These are phyloP conservation scores for Phytophthora litchii DNA, from an alignment of 352 stramenopile species.

Conservation along the genomic window DNA sequence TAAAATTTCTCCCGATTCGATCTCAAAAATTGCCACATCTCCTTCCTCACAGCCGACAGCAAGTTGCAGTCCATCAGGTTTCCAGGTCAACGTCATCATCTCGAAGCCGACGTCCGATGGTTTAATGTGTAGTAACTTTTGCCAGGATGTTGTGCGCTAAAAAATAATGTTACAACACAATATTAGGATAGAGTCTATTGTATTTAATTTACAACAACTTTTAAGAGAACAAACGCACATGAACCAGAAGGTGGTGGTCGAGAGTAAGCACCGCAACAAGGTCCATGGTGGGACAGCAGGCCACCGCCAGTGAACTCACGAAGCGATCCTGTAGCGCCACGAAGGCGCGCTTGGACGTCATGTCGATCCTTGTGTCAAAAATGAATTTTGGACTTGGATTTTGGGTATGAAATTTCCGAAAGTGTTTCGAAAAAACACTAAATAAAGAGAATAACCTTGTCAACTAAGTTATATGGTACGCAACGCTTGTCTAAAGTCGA, in stretches of 20 bases:
- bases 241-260: slow-evolving; percentile 72
- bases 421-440: no score
- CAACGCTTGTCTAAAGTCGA: no score
- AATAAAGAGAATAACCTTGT: no score
- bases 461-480: no score
- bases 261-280: slow-evolving; percentile 71
- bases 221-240: slow-evolving; percentile 48
- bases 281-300: slow-evolving; percentile 82
- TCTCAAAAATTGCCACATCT: slow-evolving; percentile 71
- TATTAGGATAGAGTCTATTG: no score
- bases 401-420: no score
- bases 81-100: slow-evolving; percentile 65
- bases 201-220: no score
- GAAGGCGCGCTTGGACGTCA: slow-evolving; percentile 48
- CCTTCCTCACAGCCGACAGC: slow-evolving; percentile 74
- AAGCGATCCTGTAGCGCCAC: slow-evolving; percentile 78
- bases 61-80: slow-evolving; percentile 64
- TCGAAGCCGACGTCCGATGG: slow-evolving; percentile 61
- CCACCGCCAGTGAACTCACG: slow-evolving; percentile 50
- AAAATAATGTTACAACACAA: background rate
- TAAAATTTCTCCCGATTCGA: slow-evolving; percentile 52
- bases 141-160: slow-evolving; percentile 79
- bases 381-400: background rate
- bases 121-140: slow-evolving; percentile 74
- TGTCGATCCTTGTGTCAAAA: background rate